Evolutionary conservation across 257 asterid species (phyloP).

Genomic region (Penstemon eatonii): DNA sequence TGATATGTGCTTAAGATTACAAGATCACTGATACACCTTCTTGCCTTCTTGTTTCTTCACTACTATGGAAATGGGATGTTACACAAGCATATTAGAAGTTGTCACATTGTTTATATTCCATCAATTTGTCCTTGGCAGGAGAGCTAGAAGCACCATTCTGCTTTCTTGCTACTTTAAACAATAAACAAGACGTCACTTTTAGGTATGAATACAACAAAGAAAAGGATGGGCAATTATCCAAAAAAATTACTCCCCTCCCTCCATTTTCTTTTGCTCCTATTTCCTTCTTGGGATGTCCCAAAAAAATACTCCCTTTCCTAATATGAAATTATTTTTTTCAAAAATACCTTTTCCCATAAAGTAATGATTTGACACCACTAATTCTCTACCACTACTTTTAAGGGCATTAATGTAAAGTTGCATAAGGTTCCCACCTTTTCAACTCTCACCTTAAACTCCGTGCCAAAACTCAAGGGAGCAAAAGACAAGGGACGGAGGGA

Average conservation of each 20-base stretch:
- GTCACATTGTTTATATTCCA: conserved; percentile 4
- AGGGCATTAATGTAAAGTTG: too few species aligned
- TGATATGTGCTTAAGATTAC: neutral
- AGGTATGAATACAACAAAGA: neutral
- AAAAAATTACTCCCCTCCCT: too few species aligned
- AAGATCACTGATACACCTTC: conserved; percentile 9
- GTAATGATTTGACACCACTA: too few species aligned
- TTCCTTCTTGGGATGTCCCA: too few species aligned
- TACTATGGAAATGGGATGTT: neutral
- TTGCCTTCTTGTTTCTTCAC: conserved; percentile 1
- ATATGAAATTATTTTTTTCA: too few species aligned
- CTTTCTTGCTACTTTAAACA: neutral
- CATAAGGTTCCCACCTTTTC: too few species aligned
- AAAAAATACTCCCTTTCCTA: too few species aligned
- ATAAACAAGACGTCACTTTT: neutral
- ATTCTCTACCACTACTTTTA: too few species aligned
- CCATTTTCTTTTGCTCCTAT: too few species aligned
- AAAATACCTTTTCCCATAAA: too few species aligned
- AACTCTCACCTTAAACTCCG: too few species aligned
- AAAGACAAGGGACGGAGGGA: neutral
- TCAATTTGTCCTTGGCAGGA: neutral
- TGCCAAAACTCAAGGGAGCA: neutral
- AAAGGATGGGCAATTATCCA: too few species aligned
- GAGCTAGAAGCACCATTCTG: neutral
- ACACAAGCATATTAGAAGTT: conserved; percentile 4